These are phyloP conservation scores for Euphorbia lathyris DNA, from an alignment of 345 rosid species.

Conservation along the genomic window DNA sequence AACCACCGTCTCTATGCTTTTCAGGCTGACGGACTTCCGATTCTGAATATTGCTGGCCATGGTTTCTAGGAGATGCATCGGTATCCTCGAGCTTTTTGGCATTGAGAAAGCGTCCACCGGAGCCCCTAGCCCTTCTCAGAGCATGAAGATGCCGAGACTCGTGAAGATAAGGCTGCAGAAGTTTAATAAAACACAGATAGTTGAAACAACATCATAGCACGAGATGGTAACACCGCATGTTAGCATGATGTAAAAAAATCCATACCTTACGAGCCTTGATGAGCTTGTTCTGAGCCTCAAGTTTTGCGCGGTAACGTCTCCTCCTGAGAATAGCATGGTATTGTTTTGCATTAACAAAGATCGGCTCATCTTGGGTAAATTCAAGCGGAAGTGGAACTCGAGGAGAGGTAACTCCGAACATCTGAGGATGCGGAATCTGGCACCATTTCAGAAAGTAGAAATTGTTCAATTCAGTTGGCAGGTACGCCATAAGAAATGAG, in stretches of 20 bases:
- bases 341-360: constrained; percentile 80
- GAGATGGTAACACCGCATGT: neutral
- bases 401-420: constrained; percentile 45
- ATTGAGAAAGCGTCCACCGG: constrained; percentile 81
- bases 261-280: constrained; percentile 65
- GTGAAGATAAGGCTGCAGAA: constrained; percentile 77
- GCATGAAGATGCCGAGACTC: constrained; percentile 92
- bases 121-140: constrained; percentile 71
- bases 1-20: constrained; percentile 37
- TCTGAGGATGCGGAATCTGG: constrained; percentile 55
- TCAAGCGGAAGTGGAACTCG: constrained; percentile 68
- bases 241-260: constrained; percentile 6
- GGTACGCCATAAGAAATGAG: too few species aligned
- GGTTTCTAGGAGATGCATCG: constrained; percentile 18
- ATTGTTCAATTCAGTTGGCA: too few species aligned
- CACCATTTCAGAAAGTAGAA: constrained; percentile 15
- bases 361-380: constrained; percentile 50
- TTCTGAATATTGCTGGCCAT: constrained; percentile 30
- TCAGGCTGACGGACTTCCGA: constrained; percentile 35
- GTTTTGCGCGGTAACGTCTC: constrained; percentile 74
- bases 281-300: constrained; percentile 71
- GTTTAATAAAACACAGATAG: neutral
- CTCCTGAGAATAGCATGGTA: constrained; percentile 81
- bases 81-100: constrained; percentile 50
- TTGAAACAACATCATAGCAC: neutral